Base-by-base conservation (phyloP, 352 stramenopile species). In the Phytopythium chamaehyphon region DNA sequence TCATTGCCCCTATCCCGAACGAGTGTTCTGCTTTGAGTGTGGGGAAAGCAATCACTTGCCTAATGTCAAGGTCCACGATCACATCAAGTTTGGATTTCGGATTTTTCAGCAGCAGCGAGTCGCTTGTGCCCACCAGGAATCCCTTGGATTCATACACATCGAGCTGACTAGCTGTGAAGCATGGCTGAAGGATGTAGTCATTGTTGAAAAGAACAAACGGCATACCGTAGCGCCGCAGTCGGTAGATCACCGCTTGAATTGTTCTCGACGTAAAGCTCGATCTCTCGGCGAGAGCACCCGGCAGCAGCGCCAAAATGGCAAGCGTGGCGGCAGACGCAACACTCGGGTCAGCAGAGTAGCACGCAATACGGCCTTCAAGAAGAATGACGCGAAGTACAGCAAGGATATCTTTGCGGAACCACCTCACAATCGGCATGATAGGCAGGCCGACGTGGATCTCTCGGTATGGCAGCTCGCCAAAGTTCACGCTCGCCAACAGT, bases 301-400 rank as follows among this genome's bases (percentile, higher is more conserved):
- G 78, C 8, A 91, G 31, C 26, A 89, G 62, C 3, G 77, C 70
- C 7, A 89, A 31, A 39, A 91, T 40, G 1, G 66, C 71, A 0
- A 89, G 51, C 31, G 79, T 69, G 12, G 76, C 73, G 1, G 73
- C 69, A 5, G 75, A 80, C 2, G 80, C 76, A 21, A 73, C 54
- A 40, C 67, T 83, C 6, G 71, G 55, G 47, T 73, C 83, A 0
- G 62, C 61, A 3, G 83, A 89, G 62, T 81, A 93, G 47, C 88
- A 91, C 23, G 90, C 71, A 4, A 94, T 65, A 6, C 86, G 73
- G 0, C 86, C 86, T 65, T 94, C 80, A 6, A 93, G 43, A 21
- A 94, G 36, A 1, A 96, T 28, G 9, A 88, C 76, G 8, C 81
- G 74, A 31, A 94, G 47, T 8, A 88, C 69, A 10, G 73, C 79